Conservation (phyloP, 2,329 filamentous ascomycete species). For the Apiospora saccharicola region DNA sequence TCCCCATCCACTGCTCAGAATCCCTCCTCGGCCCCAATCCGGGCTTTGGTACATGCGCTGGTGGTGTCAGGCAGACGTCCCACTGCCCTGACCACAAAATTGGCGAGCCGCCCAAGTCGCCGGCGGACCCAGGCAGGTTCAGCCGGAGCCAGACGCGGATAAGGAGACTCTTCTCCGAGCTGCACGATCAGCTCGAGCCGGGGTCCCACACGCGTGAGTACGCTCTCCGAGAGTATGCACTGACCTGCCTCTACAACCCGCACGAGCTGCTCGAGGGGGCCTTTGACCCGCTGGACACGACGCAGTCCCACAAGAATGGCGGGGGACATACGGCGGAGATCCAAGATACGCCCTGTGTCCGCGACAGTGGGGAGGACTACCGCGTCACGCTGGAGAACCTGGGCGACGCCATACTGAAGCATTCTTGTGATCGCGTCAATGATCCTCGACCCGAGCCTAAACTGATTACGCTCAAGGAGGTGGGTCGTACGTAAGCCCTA, state of each 20-base stretch:
- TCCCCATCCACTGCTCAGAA: conserved; percentile 3
- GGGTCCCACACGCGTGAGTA: neutral
- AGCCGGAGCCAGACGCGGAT: neutral
- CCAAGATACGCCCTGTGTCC: neutral
- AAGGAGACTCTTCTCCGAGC: neutral
- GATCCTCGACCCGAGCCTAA: no score
- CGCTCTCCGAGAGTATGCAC: neutral
- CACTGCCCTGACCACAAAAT: neutral
- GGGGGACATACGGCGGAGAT: neutral
- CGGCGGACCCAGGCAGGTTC: neutral
- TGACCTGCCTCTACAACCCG: neutral
- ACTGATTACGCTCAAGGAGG: no score
- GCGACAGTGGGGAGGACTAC: neutral
- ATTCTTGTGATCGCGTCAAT: neutral
- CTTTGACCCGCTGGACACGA: neutral
- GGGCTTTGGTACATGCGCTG: neutral
- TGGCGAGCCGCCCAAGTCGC: neutral
- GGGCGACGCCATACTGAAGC: neutral
- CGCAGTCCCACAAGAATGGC: neutral
- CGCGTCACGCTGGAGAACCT: neutral
- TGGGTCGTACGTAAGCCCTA: neutral
- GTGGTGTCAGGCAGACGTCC: neutral
- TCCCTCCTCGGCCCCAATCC: neutral
- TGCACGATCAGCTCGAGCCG: neutral
- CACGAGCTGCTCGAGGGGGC: neutral